These are phyloP conservation scores for Striga hermonthica DNA, from an alignment of 305 asterid species.

Conservation along the genomic window DNA sequence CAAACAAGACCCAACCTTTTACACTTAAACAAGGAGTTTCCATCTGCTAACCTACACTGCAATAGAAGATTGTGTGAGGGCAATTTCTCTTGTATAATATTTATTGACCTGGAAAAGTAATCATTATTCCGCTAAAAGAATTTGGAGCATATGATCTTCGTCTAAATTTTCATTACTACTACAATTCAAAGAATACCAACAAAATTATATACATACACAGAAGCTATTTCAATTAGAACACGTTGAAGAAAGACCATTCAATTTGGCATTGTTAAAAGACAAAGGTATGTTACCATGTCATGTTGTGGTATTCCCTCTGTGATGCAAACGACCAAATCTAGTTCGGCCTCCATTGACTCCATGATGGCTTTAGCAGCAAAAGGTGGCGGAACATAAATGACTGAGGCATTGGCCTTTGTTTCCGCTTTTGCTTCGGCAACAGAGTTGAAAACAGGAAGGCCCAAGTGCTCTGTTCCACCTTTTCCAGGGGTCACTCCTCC, in stretches of 20 bases:
- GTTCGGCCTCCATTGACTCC: conserved; percentile 89
- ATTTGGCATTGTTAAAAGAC: conserved; percentile 14
- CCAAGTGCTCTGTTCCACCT: conserved; percentile 96
- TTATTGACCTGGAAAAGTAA: background rate
- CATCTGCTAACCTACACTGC: background rate
- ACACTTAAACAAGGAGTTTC: background rate
- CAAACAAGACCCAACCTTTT: background rate
- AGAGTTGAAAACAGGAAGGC: conserved; percentile 82
- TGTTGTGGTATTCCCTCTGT: conserved; percentile 98
- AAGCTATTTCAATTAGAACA: conserved; percentile 7
- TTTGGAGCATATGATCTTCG: conserved; percentile 3
- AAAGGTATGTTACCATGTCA: conserved; percentile 66
- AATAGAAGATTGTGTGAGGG: conserved; percentile 4
- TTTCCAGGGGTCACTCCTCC: conserved; percentile 94
- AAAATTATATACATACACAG: background rate
- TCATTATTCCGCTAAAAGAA: background rate
- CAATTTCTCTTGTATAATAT: background rate
- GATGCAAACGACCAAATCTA: conserved; percentile 74
- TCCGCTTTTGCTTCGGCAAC: conserved; percentile 97
- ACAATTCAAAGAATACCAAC: conserved; percentile 10
- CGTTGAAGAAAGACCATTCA: conserved; percentile 20
- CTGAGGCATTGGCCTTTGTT: conserved; percentile 90
- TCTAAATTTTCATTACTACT: background rate
- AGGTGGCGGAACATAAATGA: conserved; percentile 92
- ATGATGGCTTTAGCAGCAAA: conserved; percentile 87